Evolutionary conservation across 208 protist genomes (phyloP), one percentile per base, ranked within the genome.

Genomic region (Leishmania arabica): DNA sequence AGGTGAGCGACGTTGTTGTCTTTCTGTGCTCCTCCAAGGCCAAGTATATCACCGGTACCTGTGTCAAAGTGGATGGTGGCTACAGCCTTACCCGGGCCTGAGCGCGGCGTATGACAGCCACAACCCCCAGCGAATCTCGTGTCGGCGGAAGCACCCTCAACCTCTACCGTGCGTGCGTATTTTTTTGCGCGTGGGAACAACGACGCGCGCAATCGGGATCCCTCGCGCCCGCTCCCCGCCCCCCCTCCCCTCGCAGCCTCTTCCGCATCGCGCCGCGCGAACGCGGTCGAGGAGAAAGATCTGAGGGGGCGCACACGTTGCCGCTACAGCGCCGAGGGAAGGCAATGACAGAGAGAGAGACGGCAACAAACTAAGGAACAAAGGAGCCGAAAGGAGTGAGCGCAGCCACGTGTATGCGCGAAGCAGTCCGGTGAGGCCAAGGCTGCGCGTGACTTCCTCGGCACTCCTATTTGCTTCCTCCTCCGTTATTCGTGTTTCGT

Each of bases 1-100:
- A 93, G 62, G 92, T 96, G 37, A 90, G 85, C 58, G 84, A 85
- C 40, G 86, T 83, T 27, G 93, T 95, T 8, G 62, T 83, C 47
- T 96, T 95, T 75, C 60, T 96, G 31, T 88, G 91, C 34, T 94
- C 90, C 2, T 81, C 89, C 17, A 87, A 87, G 42, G 90, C 93
- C 15, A 58, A 58, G 31, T 95, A 96, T 83, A 86, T 93, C n/a
- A 95, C 93, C 1, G 93, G 93, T 7, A 75, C 84, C 3, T 89
- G 84, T 31, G 21, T 96, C 17, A 92, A 95, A 17, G 91, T 96
- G 2, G 93, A 96, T 75, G 93, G 90, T 49, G 91, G 86, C 8
- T 91, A 90, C 86, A 92, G 90, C 60, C 88, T 96, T 37, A 91
- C 86, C 11, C 89, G 91, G 8, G 82, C 85, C 11, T 94, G 84